phyloP scores from a whole-genome alignment of 1,284 basidiomycete species.

The Ceratobasidium theobromae region DNA sequence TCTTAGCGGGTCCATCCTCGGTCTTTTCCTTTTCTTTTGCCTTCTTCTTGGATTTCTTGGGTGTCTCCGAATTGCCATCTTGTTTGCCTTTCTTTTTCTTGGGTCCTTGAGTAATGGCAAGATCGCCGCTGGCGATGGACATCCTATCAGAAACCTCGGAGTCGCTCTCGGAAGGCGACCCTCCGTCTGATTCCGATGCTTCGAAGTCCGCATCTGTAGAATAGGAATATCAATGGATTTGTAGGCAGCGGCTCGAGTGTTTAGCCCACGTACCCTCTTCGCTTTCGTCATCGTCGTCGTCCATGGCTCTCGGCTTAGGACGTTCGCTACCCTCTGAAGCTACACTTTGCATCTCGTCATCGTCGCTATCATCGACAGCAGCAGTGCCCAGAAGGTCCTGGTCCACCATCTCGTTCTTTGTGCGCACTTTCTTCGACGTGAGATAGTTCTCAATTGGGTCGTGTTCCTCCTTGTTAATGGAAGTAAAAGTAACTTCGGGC shows the following conservation, averaged over 20 bases:
- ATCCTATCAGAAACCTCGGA: conserved; percentile 73
- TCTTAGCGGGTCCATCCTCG: conserved; percentile 64
- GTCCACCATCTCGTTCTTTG: conserved; percentile 98
- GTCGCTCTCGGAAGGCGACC: conserved; percentile 78
- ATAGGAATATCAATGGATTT: not conserved
- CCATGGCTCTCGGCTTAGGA: conserved; percentile 56
- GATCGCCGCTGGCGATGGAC: conserved; percentile 76
- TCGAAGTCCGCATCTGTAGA: conserved; percentile 81
- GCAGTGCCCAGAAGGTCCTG: conserved; percentile 69
- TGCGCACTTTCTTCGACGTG: conserved; percentile 85
- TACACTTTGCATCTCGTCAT: conserved; percentile 79
- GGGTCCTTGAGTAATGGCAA: conserved; percentile 56
- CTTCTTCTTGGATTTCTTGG: conserved; percentile 50
- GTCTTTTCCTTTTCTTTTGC: conserved; percentile 48
- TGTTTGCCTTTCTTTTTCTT: conserved; percentile 40
- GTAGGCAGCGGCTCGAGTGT: conserved; percentile 1
- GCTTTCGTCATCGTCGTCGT: conserved; percentile 76
- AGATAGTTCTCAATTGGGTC: conserved; percentile 84
- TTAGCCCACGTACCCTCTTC: conserved; percentile 81
- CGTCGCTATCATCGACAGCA: conserved; percentile 70
- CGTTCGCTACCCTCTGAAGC: conserved; percentile 52
- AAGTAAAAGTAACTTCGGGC: conserved; percentile 86
- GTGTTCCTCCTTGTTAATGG: conserved; percentile 95
- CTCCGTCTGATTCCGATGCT: conserved; percentile 78
- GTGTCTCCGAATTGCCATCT: conserved; percentile 42